Evolutionary conservation across 192 early-diverging fungal species (phyloP).

Genomic region (Coemansia sp.): DNA sequence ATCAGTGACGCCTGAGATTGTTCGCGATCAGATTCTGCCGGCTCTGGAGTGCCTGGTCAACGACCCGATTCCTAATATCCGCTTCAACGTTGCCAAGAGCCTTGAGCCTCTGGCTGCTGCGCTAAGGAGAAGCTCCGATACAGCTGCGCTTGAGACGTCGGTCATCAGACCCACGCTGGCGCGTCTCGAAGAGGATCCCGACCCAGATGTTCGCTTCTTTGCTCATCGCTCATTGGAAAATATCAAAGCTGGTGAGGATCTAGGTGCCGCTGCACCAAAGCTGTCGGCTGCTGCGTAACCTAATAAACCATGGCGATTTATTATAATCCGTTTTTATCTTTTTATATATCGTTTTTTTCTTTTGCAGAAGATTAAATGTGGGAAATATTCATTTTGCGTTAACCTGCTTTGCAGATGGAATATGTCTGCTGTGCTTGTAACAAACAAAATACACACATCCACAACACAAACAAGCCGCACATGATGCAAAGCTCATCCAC

Average conservation of each 20-base stretch:
- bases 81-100: constrained; percentile 98
- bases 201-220: constrained; percentile 94
- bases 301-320: too few relatives aligned
- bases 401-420: too few relatives aligned
- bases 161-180: constrained; percentile 79
- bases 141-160: constrained; percentile 61
- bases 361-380: too few relatives aligned
- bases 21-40: constrained; percentile 87
- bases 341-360: too few relatives aligned
- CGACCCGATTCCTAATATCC: constrained; percentile 98
- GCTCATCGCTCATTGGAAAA: constrained; percentile 70
- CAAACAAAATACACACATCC: too few relatives aligned
- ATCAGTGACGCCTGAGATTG: constrained; percentile 81
- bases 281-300: neutral
- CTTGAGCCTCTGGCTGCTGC: constrained; percentile 82
- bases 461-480: too few relatives aligned
- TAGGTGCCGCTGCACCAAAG: neutral
- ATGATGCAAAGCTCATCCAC: too few relatives aligned
- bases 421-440: too few relatives aligned
- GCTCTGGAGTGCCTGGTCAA: constrained; percentile 77
- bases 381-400: too few relatives aligned
- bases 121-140: constrained; percentile 66
- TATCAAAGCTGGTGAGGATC: constrained; percentile 10
- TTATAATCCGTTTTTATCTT: too few relatives aligned
- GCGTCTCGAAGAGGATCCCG: constrained; percentile 84